Percentiles rank a stretch among this genome's conserved stretches.
Evolutionary conservation across 441 rosid species (phyloP).

Genomic region (Arabidopsis hybrid): DNA sequence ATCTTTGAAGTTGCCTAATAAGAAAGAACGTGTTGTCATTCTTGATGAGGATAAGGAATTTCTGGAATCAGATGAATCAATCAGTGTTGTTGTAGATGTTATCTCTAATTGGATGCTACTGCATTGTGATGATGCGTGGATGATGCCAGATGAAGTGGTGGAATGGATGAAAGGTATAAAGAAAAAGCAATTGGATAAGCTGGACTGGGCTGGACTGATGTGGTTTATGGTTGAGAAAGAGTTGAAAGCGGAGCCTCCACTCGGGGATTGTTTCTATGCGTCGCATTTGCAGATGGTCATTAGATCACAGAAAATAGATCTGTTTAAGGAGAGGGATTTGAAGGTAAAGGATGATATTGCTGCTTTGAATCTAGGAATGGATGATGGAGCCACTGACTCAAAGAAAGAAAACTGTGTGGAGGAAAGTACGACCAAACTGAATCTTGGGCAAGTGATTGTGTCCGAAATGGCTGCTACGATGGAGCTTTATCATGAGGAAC

Average conservation of each 20-base stretch:
- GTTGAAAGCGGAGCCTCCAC: conserved; percentile 48
- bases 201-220: conserved; percentile 78
- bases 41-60: conserved; percentile 42
- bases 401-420: conserved; percentile 34
- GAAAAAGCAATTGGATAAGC: conserved; percentile 69
- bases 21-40: conserved; percentile 48
- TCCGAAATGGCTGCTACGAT: conserved; percentile 34
- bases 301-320: conserved; percentile 21
- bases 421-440: conserved; percentile 35
- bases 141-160: conserved; percentile 66
- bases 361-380: conserved; percentile 24
- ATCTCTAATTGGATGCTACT: conserved; percentile 69
- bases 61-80: conserved; percentile 56
- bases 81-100: conserved; percentile 58
- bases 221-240: conserved; percentile 96
- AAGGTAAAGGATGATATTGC: conserved; percentile 19
- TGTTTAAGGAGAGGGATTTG: conserved; percentile 6
- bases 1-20: conserved; percentile 68
- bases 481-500: conserved; percentile 19
- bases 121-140: conserved; percentile 75
- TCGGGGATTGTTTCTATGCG: conserved; percentile 75
- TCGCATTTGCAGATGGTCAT: conserved; percentile 71
- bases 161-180: conserved; percentile 53
- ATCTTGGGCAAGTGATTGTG: conserved; percentile 39
- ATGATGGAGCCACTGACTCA: conserved; percentile 39